Conservation (phyloP, 495 filamentous ascomycete genomes). For the Penicillium steckii region DNA sequence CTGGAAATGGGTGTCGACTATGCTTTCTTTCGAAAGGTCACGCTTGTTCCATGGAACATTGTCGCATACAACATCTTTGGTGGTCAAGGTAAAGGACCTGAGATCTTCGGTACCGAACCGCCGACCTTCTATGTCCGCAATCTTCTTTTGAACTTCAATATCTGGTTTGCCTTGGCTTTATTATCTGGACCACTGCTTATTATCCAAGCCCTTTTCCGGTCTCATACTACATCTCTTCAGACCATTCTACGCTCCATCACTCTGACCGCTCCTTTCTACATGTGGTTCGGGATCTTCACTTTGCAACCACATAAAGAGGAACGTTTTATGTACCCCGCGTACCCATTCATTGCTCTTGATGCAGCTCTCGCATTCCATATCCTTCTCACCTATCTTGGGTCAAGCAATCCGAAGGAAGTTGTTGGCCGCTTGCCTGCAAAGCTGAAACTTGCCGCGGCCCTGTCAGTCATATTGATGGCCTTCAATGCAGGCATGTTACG, state of each 20-base stretch:
- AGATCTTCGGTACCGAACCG: constrained; percentile 94
- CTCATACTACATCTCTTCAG: constrained; percentile 39
- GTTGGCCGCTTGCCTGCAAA: constrained; percentile 67
- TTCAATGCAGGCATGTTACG: constrained; percentile 66
- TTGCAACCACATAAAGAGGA: constrained; percentile 97
- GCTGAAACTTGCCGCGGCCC: constrained; percentile 63
- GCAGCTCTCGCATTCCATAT: constrained; percentile 84
- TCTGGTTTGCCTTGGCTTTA: constrained; percentile 88
- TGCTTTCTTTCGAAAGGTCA: constrained; percentile 78
- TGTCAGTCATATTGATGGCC: constrained; percentile 53
- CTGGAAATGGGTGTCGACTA: constrained; percentile 67
- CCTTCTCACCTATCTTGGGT: constrained; percentile 68
- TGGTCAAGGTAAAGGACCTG: constrained; percentile 70
- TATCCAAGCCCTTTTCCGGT: constrained; percentile 45
- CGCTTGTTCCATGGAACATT: constrained; percentile 85
- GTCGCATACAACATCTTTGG: constrained; percentile 94
- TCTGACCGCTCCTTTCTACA: constrained; percentile 81
- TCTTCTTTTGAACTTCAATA: constrained; percentile 89
- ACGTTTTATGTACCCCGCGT: constrained; percentile 96
- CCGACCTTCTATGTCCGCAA: constrained; percentile 98
- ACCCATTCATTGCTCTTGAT: constrained; percentile 89
- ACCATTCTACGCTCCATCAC: constrained; percentile 67
- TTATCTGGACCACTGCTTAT: constrained; percentile 61
- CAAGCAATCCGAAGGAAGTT: constrained; percentile 60
- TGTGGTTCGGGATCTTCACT: constrained; percentile 92